A percentile compares a stretch with the other conserved stretches of the same genome.
phyloP scores from a whole-genome alignment of 306 rosid genomes.

The Erythrophleum fordii region DNA sequence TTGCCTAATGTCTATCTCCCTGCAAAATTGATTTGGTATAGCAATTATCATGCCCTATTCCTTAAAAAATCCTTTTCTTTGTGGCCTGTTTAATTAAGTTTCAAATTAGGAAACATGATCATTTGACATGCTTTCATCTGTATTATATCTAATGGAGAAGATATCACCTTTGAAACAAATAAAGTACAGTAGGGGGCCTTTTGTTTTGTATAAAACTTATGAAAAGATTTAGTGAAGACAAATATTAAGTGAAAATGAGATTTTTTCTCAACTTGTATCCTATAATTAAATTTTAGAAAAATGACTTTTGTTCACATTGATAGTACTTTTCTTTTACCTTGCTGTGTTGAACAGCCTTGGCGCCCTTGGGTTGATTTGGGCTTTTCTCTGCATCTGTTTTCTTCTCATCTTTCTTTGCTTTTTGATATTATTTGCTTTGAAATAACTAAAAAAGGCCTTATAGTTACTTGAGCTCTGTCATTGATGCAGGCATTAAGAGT shows the following conservation, averaged over 20 bases:
- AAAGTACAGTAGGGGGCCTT: neutral
- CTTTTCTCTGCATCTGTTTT: slow-evolving; percentile 1
- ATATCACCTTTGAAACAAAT: neutral
- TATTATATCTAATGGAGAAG: neutral
- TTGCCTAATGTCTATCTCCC: neutral
- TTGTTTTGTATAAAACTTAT: neutral
- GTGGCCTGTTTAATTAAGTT: neutral
- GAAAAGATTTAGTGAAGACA: neutral
- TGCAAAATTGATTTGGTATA: neutral
- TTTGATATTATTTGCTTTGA: neutral
- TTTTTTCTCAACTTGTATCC: neutral
- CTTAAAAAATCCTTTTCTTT: neutral
- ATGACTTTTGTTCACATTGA: neutral
- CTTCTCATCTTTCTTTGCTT: neutral
- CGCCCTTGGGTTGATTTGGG: slow-evolving; percentile 6
- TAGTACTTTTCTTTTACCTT: neutral
- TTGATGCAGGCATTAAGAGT: slow-evolving; percentile 71
- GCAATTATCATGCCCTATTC: neutral
- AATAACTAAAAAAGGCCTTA: neutral
- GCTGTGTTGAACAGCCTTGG: neutral
- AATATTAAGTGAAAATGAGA: neutral
- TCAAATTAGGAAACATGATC: neutral
- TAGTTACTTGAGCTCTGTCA: slow-evolving; percentile 34
- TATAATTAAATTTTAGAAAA: neutral
- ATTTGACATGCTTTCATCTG: neutral